phyloP scores from a whole-genome alignment of 805 yeast species.

The Schizosaccharomyces cryophilus region DNA sequence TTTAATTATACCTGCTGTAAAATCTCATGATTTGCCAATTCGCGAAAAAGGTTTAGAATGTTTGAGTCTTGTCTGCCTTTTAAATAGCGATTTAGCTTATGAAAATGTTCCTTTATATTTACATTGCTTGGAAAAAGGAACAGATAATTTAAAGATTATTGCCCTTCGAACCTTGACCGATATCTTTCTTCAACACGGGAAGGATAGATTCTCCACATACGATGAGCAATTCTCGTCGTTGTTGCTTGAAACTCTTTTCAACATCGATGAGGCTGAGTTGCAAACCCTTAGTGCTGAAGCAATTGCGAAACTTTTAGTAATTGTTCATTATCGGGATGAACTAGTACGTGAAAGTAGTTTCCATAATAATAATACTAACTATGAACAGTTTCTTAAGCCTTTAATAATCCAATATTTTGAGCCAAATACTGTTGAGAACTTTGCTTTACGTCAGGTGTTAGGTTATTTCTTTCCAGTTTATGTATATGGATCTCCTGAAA shows the following conservation, averaged over 20 bases:
- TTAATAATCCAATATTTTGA: conserved; percentile 52
- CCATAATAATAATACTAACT: conserved; percentile 12
- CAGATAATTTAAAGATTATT: conserved; percentile 33
- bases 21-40: conserved; percentile 28
- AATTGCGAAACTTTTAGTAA: conserved; percentile 40
- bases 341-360: background rate
- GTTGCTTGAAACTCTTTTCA: background rate
- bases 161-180: conserved; percentile 56
- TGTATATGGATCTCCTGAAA: background rate
- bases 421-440: conserved; percentile 37
- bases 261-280: conserved; percentile 25
- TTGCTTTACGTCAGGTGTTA: conserved; percentile 48
- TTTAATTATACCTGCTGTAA: conserved; percentile 58
- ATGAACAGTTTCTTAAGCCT: conserved; percentile 18
- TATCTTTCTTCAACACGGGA: conserved; percentile 54
- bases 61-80: conserved; percentile 53
- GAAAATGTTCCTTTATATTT: conserved; percentile 42
- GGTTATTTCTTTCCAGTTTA: conserved; percentile 77
- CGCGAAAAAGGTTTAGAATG: conserved; percentile 47
- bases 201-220: conserved; percentile 35
- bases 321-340: conserved; percentile 42
- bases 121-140: conserved; percentile 41
- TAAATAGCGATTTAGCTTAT: conserved; percentile 39
- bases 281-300: conserved; percentile 75
- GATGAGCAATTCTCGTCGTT: conserved; percentile 23